Evolutionary conservation across 441 rosid species (phyloP).

Genomic region (Arabidopsis lyrata): DNA sequence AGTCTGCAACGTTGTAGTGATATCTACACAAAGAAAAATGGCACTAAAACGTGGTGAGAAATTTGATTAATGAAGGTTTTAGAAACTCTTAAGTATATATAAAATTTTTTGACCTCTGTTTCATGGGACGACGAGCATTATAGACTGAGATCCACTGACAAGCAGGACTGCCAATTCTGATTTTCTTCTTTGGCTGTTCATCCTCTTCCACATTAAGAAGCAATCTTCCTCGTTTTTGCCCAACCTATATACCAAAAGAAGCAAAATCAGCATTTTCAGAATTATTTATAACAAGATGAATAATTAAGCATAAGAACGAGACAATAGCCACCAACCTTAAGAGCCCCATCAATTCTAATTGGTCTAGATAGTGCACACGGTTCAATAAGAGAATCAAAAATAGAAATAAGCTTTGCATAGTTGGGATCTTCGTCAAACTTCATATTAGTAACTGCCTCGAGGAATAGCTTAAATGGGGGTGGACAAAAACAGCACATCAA

Average conservation of each 20-base stretch:
- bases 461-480: constrained; percentile 72
- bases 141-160: constrained; percentile 92
- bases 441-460: constrained; percentile 81
- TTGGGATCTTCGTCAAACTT: constrained; percentile 86
- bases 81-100: background rate
- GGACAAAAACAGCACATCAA: constrained; percentile 85
- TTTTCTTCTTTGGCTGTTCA: constrained; percentile 90
- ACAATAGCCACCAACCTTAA: constrained; percentile 54
- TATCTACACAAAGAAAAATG: constrained; percentile 59
- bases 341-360: constrained; percentile 84
- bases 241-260: constrained; percentile 60
- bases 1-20: constrained; percentile 92
- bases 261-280: constrained; percentile 25
- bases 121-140: constrained; percentile 94
- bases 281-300: constrained; percentile 12
- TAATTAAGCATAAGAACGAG: background rate
- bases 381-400: constrained; percentile 72
- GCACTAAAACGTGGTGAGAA: background rate
- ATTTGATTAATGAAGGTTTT: background rate
- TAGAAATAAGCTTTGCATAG: constrained; percentile 73
- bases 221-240: constrained; percentile 88
- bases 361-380: constrained; percentile 66
- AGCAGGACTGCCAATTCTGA: constrained; percentile 89
- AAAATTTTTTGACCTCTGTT: constrained; percentile 66
- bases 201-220: constrained; percentile 85